phyloP scores from a whole-genome alignment of 1,284 basidiomycete genomes.

The Peniophora sp. region DNA sequence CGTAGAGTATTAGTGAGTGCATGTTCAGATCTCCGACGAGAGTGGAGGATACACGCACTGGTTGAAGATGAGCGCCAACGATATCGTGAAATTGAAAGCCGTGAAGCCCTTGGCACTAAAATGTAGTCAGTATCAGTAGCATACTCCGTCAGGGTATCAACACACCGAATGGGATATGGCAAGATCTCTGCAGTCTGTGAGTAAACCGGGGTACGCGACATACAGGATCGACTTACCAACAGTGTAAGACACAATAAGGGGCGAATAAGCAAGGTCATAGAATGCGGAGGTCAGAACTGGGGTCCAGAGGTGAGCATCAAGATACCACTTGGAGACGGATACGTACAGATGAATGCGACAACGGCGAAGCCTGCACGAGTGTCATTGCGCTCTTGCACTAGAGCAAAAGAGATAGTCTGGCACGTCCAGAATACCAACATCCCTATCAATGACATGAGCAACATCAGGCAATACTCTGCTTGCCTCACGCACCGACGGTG shows the following conservation, averaged over 20 bases:
- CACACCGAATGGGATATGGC: conserved; percentile 35
- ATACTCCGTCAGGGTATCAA: too few species aligned
- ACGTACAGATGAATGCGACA: conserved; percentile 41
- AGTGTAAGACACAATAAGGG: conserved; percentile 51
- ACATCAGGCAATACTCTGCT: neutral
- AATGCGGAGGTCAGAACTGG: conserved; percentile 32
- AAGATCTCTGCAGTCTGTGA: too few species aligned
- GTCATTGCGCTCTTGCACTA: conserved; percentile 26
- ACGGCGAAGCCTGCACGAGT: conserved; percentile 31
- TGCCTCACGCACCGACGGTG: conserved; percentile 22
- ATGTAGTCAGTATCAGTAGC: too few species aligned
- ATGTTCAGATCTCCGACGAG: neutral
- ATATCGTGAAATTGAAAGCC: conserved; percentile 44
- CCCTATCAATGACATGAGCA: conserved; percentile 13
- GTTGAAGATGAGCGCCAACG: conserved; percentile 50
- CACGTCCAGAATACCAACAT: conserved; percentile 34
- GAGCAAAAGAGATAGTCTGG: conserved; percentile 33
- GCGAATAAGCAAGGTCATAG: conserved; percentile 45
- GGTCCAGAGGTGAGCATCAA: neutral
- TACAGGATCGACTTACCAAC: too few species aligned
- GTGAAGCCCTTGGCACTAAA: conserved; percentile 50
- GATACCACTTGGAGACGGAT: neutral
- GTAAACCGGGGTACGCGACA: too few species aligned
- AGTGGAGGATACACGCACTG: conserved; percentile 33
- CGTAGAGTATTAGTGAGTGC: neutral